These are phyloP conservation scores for Ceratocystis papillata DNA, from an alignment of 2,329 filamentous ascomycete genomes.

Conservation along the genomic window DNA sequence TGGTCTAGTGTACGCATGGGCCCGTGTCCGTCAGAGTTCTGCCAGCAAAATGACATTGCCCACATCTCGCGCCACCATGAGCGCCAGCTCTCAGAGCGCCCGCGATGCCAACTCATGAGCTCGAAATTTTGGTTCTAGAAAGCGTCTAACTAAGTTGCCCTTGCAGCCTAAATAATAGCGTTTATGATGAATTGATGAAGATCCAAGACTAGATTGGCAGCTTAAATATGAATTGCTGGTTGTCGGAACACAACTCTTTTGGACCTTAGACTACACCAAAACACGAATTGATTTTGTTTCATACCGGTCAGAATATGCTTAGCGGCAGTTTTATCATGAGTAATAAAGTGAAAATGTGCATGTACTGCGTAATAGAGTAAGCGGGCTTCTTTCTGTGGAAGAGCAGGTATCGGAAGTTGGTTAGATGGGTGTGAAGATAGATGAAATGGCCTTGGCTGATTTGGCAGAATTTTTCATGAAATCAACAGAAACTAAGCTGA, in stretches of 20 bases:
- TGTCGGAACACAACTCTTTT: background rate
- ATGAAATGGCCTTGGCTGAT: too few species aligned
- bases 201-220: constrained; percentile 8
- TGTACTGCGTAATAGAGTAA: too few species aligned
- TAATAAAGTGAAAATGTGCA: too few species aligned
- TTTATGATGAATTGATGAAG: constrained; percentile 12
- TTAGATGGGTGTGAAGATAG: too few species aligned
- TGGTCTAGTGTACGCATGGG: constrained; percentile 79
- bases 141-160: background rate
- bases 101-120: constrained; percentile 59
- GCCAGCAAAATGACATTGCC: constrained; percentile 56
- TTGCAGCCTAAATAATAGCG: background rate
- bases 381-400: too few species aligned
- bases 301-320: background rate
- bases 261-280: background rate
- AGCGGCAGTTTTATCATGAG: too few species aligned
- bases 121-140: background rate
- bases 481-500: too few species aligned
- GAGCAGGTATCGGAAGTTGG: too few species aligned
- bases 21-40: constrained; percentile 70
- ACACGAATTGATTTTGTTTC: background rate
- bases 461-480: too few species aligned
- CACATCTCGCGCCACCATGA: constrained; percentile 58
- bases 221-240: background rate
- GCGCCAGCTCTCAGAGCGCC: constrained; percentile 83